Conservation (phyloP, 2,329 filamentous ascomycete genomes). For the Mycogone perniciosa region DNA sequence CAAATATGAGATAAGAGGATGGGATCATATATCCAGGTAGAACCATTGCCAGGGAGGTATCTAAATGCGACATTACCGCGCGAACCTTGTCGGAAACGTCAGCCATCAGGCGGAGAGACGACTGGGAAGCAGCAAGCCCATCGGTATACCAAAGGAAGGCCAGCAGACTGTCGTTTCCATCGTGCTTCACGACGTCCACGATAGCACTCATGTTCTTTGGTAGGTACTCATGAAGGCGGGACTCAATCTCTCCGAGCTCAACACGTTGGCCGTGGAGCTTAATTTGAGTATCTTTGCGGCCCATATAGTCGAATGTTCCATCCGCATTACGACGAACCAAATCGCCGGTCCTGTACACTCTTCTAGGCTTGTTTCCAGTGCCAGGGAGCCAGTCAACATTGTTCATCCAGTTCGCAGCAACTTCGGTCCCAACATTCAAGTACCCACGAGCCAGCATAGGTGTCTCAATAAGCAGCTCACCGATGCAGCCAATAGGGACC, state of each 20-base stretch:
- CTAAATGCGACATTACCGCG: too few species aligned
- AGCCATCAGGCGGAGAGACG: background rate
- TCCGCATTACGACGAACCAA: slow-evolving; percentile 34
- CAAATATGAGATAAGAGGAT: too few species aligned
- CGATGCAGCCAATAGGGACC: slow-evolving; percentile 18
- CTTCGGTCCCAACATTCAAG: slow-evolving; percentile 21
- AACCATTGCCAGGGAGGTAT: too few species aligned
- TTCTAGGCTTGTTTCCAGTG: background rate
- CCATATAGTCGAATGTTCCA: slow-evolving; percentile 35
- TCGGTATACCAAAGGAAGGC: background rate
- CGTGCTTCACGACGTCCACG: background rate
- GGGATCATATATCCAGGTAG: too few species aligned
- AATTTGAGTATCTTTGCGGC: slow-evolving; percentile 50
- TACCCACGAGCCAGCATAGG: slow-evolving; percentile 44
- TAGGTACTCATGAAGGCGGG: slow-evolving; percentile 6
- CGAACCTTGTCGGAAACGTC: background rate
- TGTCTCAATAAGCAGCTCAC: slow-evolving; percentile 32
- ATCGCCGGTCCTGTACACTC: slow-evolving; percentile 40
- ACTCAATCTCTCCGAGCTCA: slow-evolving; percentile 32
- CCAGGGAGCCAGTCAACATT: background rate
- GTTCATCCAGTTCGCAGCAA: slow-evolving; percentile 18
- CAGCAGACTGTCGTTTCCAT: background rate
- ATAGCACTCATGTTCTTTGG: background rate
- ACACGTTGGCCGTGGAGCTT: slow-evolving; percentile 50
- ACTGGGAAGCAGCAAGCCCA: background rate